Conservation (phyloP, 2,329 filamentous ascomycete genomes). For the Aspergillus floridensis region DNA sequence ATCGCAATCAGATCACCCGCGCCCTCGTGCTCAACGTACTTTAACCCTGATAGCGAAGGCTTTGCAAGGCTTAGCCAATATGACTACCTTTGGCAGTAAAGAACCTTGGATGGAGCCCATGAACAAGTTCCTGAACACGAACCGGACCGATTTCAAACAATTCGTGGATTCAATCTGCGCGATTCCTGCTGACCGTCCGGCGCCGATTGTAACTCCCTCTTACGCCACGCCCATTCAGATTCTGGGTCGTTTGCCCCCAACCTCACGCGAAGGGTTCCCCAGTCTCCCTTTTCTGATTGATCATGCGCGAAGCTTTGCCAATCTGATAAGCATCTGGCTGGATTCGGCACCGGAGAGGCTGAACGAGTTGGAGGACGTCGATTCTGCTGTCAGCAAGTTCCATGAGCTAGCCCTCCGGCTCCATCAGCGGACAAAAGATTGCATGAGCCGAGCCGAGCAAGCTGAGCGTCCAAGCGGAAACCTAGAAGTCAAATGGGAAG, state of each 20-base stretch:
- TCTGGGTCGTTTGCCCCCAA: conserved; percentile 72
- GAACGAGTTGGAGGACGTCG: conserved; percentile 37
- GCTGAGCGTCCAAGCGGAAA: conserved; percentile 48
- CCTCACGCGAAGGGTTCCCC: conserved; percentile 86
- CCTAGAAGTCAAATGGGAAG: conserved; percentile 50
- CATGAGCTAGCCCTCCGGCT: conserved; percentile 45
- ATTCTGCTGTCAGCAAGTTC: conserved; percentile 41
- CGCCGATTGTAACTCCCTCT: conserved; percentile 68
- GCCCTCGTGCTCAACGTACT: conserved; percentile 77
- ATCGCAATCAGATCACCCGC: conserved; percentile 67
- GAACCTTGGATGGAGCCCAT: conserved; percentile 99
- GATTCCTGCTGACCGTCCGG: conserved; percentile 69
- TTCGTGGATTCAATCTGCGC: conserved; percentile 86
- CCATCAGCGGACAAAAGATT: conserved; percentile 45
- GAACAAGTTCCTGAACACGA: conserved; percentile 78
- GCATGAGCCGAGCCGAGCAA: conserved; percentile 47
- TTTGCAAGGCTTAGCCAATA: conserved; percentile 83
- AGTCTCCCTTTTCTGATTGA: conserved; percentile 92
- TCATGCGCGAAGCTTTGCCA: conserved; percentile 78
- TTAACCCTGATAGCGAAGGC: conserved; percentile 91
- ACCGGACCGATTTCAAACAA: conserved; percentile 76
- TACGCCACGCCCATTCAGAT: conserved; percentile 94
- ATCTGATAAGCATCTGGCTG: conserved; percentile 65
- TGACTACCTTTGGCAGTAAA: conserved; percentile 88
- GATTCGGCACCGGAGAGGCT: conserved; percentile 42